Base-by-base conservation (phyloP, 176 grass and related monocot species). In the Rhipidocladum racemiflorum region DNA sequence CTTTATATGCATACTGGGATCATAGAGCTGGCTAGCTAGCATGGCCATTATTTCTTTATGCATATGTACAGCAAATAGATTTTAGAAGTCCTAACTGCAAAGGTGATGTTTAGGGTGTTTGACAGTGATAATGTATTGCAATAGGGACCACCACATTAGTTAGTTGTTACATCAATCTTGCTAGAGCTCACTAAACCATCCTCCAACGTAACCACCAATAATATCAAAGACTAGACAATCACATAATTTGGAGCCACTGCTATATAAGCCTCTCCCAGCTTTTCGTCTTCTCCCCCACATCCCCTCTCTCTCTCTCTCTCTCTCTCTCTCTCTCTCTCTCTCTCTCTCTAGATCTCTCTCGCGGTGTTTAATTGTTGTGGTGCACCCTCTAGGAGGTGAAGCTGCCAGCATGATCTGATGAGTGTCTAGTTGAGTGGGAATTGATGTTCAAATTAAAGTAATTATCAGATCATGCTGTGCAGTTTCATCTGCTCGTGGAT, bases 381-480 rank as follows among this genome's bases (percentile, higher is more conserved):
- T 93, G 91, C 85, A 75, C 46, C 60, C 57, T 80, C 72, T 80
- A 88, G 88, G 68, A 83, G 78, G 81, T 93, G 91, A 93, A 93
- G 91, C 91, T 93, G 91, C 91, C 91, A 93, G 91, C 91, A 90
- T 93, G 91, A 93, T 93, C 91, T 90, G 88, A 87, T 23, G 48
- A 50, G 39, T 73, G 56, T 39, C 64, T 78, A 71, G 53, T 75
- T 80, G 61, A 62, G 23, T 27, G 20, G 7, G 9, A 30, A 72
- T 46, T 72, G 40, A 35, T 42, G 29, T 30, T 66, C 45, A 25
- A 81, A n/a, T n/a, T n/a, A n/a, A 65, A 27, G 7, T n/a, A n/a
- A 42, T 44, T 6, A 48, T 84, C 81, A 93, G 88, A 85, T 93
- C 91, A 90, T 93, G 88, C 88, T 90, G 88, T 63, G 91, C 88